Evolutionary conservation across 306 rosid genomes (phyloP).

Genomic region (Glycine latifolia): DNA sequence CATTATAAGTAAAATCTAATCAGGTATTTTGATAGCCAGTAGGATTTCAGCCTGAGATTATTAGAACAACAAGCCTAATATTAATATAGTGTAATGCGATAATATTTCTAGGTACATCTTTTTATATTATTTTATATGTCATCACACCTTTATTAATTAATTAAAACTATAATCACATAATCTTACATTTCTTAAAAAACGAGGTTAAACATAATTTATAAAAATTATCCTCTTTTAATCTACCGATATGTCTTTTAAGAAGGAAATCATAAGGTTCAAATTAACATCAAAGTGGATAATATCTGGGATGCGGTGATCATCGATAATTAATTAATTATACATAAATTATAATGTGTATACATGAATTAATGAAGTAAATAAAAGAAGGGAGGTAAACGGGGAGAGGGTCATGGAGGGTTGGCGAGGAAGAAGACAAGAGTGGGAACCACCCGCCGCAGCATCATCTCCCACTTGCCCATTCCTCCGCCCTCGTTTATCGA

Average conservation of each 20-base stretch:
- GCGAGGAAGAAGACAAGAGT: slow-evolving; percentile 57
- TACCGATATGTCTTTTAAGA: too few species aligned
- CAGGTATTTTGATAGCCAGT: neutral
- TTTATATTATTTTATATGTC: too few species aligned
- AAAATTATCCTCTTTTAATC: too few species aligned
- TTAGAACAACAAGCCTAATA: neutral
- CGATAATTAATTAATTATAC: neutral
- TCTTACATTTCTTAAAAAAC: too few species aligned
- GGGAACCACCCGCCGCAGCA: slow-evolving; percentile 77
- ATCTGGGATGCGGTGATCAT: too few species aligned
- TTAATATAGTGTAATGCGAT: neutral
- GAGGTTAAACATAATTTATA: too few species aligned
- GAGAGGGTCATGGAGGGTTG: slow-evolving; percentile 49
- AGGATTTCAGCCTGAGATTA: neutral
- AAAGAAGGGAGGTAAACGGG: too few species aligned
- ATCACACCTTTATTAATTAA: too few species aligned
- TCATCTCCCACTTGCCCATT: slow-evolving; percentile 73
- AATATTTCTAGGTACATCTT: neutral
- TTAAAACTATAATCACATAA: too few species aligned
- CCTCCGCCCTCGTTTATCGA: slow-evolving; percentile 49
- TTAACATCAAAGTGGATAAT: too few species aligned
- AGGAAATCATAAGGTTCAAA: too few species aligned
- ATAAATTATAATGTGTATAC: neutral
- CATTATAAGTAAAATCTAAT: neutral
- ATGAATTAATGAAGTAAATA: too few species aligned